Base-by-base conservation (phyloP, 352 stramenopile species). In the Pythium dissimile region DNA sequence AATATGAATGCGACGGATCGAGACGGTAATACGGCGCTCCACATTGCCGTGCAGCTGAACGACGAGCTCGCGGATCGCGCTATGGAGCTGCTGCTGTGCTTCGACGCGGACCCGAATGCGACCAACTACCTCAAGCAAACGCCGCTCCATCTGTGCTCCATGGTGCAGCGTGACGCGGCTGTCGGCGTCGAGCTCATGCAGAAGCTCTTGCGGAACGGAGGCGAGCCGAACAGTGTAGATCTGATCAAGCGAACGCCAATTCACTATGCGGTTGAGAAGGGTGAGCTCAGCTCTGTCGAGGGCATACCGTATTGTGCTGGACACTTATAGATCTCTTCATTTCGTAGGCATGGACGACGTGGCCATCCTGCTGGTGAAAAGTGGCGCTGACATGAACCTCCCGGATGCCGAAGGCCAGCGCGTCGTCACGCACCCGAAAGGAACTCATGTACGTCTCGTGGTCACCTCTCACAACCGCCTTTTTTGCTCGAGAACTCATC, bases 211-310 rank as follows among this genome's bases (percentile, higher is more conserved):
- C 71, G 77, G 5, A 72, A 88, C 54, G 73, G 69, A 5, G 77
- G 69, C 7, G 76, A 88, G 27, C 72, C 78, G 1, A 67, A 72
- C 16, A 66, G 77, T 44, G 56, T 78, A 16, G 81, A 89, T 38
- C 76, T 89, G 38, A 38, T 86, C n/a, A 90, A 88, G 72, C 82
- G 82, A 34, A 89, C 80, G 10, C 73, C 83, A 8, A 45, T 93
- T 16, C 80, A 91, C 31, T 89, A 91, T 47, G 86, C 77, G 31
- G 79, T 86, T 46, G 82, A 89, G 37, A 86, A 85, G 77, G 80
- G 82, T 89, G 46, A 3, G 64, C 37, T 13, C 41, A n/a, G n/a
- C 16, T 24, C 23, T 26, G 34, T 46, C 16, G 20, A n/a, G 13
- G 21, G 23, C 16, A 21, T 49, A 16, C 13, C 11, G 5, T 8